Conservation (phyloP, 108 stramenopile genomes). For the Mayamaea pseudoterrestris region DNA sequence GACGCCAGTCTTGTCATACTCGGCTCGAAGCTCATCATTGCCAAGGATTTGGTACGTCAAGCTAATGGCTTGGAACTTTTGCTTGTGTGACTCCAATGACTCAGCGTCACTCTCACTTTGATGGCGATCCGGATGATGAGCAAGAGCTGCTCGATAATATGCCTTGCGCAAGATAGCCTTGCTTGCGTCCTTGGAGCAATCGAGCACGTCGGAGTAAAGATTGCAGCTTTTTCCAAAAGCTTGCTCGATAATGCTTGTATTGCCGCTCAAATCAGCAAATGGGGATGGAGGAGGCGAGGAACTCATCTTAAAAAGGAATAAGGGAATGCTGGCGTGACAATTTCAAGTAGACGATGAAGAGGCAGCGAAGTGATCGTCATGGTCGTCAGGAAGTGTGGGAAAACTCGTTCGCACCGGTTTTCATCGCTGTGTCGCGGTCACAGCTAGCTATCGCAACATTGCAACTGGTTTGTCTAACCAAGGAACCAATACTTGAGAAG, state of each 20-base stretch:
- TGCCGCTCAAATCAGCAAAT: too few relatives aligned
- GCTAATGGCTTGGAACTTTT: conserved; percentile 42
- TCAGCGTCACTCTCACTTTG: conserved; percentile 30
- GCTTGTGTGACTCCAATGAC: conserved; percentile 6
- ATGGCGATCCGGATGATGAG: conserved; percentile 72
- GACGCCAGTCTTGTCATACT: conserved; percentile 62
- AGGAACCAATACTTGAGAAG: too few relatives aligned
- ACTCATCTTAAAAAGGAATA: too few relatives aligned
- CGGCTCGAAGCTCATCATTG: conserved; percentile 22
- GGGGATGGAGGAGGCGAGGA: too few relatives aligned
- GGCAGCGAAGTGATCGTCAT: too few relatives aligned
- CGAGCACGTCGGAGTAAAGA: conserved; percentile 52
- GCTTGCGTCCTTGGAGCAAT: conserved; percentile 28
- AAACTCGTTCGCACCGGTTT: too few relatives aligned
- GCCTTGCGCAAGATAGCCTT: conserved; percentile 61
- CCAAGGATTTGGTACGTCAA: conserved; percentile 30
- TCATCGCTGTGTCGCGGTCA: too few relatives aligned
- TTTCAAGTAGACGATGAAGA: too few relatives aligned
- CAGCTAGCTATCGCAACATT: too few relatives aligned
- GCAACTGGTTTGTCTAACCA: too few relatives aligned
- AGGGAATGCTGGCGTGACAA: too few relatives aligned
- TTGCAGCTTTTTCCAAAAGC: conserved; percentile 54
- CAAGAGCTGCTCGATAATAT: conserved; percentile 56
- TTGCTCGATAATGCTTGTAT: conserved; percentile 24
- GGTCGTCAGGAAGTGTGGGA: too few relatives aligned